Evolutionary conservation across 805 yeast genomes (phyloP).

Genomic region (Wickerhamiella cacticola): DNA sequence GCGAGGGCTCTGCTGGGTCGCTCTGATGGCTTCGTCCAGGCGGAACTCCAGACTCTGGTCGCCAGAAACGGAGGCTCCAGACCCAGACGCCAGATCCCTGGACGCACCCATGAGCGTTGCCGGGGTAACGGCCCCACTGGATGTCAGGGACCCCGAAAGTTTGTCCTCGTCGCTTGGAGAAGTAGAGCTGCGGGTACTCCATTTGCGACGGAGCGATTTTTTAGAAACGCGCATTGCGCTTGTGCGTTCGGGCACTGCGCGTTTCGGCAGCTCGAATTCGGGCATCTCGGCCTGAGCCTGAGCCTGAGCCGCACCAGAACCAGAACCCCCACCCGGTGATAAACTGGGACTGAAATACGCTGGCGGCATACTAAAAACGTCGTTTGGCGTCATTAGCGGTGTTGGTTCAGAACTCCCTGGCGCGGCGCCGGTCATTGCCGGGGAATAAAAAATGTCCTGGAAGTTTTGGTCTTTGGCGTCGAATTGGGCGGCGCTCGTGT

Average conservation of each 20-base stretch:
- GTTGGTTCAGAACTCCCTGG: slow-evolving; percentile 10
- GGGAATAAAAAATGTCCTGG: slow-evolving; percentile 11
- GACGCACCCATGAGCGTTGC: not conserved
- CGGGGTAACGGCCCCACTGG: not conserved
- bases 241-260: not conserved
- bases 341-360: slow-evolving; percentile 13
- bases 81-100: not conserved
- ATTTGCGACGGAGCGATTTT: slow-evolving; percentile 8
- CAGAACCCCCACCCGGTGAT: too few relatives aligned
- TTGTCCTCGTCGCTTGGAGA: slow-evolving; percentile 10
- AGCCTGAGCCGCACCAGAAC: too few relatives aligned
- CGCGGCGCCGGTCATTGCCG: slow-evolving; percentile 7
- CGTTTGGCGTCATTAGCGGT: slow-evolving; percentile 13
- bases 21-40: slow-evolving; percentile 6
- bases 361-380: slow-evolving; percentile 12
- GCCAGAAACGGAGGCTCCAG: too few relatives aligned
- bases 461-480: not conserved
- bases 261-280: slow-evolving; percentile 6
- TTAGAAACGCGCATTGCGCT: not conserved
- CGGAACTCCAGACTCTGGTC: too few relatives aligned
- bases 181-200: not conserved
- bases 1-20: slow-evolving; percentile 7
- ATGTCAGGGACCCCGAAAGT: not conserved
- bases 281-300: too few relatives aligned
- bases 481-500: not conserved